Evolutionary conservation across 2,329 filamentous ascomycete species (phyloP).

Genomic region (Nemania bipapillata): DNA sequence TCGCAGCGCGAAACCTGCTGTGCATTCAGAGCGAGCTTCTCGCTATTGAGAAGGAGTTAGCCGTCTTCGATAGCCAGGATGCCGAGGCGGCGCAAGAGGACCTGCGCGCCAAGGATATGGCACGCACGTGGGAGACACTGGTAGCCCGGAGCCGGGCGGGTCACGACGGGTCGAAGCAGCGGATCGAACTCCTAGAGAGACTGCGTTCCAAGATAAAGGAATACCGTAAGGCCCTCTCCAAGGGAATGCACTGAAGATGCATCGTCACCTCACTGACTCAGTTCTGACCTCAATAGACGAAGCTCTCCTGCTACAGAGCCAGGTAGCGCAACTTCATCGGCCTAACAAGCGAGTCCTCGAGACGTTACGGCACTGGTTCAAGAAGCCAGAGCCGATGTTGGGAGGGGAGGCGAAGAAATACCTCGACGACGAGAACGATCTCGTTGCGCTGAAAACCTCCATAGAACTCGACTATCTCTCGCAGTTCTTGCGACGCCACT

Average conservation of each 20-base stretch:
- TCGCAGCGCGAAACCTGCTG: conserved; percentile 26
- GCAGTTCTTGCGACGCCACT: conserved; percentile 11
- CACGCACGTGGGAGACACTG: conserved; percentile 24
- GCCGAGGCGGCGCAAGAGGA: conserved; percentile 5
- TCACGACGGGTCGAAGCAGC: not conserved
- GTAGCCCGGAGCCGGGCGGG: not conserved
- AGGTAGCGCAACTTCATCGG: conserved; percentile 18
- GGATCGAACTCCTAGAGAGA: conserved; percentile 1
- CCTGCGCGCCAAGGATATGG: conserved; percentile 6
- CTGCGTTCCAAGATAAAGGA: conserved; percentile 13
- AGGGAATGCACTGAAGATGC: not conserved
- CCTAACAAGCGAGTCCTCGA: conserved; percentile 22
- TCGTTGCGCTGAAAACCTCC: conserved; percentile 14
- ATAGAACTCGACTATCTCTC: conserved; percentile 20
- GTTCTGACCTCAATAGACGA: conserved; percentile 12
- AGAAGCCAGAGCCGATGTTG: conserved; percentile 9
- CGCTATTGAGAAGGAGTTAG: conserved; percentile 13
- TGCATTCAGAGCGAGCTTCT: conserved; percentile 28
- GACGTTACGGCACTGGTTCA: conserved; percentile 11
- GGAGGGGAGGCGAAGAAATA: conserved; percentile 17
- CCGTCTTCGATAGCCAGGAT: conserved; percentile 3
- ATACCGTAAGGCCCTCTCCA: conserved; percentile 16
- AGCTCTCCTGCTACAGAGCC: conserved; percentile 30
- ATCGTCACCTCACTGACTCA: not conserved
- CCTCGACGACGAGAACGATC: conserved; percentile 14